Base-by-base conservation (phyloP, 495 filamentous ascomycete genomes). In the Aspergillus heteromorphus region DNA sequence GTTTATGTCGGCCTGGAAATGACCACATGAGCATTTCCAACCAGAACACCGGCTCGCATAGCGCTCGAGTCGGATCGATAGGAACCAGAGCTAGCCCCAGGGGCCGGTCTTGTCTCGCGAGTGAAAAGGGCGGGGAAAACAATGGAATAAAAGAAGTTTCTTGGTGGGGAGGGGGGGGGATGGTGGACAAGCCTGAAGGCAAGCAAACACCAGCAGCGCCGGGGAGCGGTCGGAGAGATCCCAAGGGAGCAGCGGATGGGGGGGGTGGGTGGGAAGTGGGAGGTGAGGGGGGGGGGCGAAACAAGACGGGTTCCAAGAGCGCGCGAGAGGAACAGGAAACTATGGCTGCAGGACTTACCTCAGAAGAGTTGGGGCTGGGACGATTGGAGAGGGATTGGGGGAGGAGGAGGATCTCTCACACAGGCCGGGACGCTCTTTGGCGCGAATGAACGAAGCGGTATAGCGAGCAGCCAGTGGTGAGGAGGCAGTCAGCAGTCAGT, bases 1-100 rank as follows among this genome's bases (percentile, higher is more conserved):
- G 61, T 67, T 68, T 67, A 63, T 57, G 63, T 68, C 57, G 63
- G 52, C 65, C 71, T 72, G 62, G 54, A 47, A 65, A 61, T 45
- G 55, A 61, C 59, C 48, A 59, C 29, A 63, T 74, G 55, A 74
- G 72, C 64, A 56, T 58, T 59, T 56, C 42, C 50, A 40, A 49
- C 59, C 52, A 61, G 49, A 53, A 34, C 47, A 34, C 16, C 55
- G 48, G 45, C 19, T 51, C 43, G 45, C 36, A 59, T 51, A 43
- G 52, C 50, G 27, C 23, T 60, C 21, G 29, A 41, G 29, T 55
- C 51, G 42, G 45, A 27, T 27, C 2, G 25, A 42, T 18, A n/a
- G 30, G 40, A 27, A 18, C 21, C 13, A 30, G 27, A 31, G 23
- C 3, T 27, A 13, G 30, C 10, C 40, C 18, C 23, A 27, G 9